phyloP scores from a whole-genome alignment of 331 rosid species.

The Acacia pycnantha region DNA sequence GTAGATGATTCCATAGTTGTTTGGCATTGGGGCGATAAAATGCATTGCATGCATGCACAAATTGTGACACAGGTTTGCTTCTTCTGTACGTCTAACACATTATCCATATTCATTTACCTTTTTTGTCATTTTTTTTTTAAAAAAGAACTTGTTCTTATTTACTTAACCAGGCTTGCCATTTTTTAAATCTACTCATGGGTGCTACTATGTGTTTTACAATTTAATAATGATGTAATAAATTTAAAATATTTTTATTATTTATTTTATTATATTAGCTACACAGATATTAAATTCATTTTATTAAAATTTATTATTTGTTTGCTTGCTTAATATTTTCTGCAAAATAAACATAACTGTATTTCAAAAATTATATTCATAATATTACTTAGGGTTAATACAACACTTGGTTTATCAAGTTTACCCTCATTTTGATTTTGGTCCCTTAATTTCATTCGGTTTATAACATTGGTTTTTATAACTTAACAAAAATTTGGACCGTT shows the following conservation, averaged over 20 bases:
- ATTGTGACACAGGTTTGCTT: background rate
- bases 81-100: background rate
- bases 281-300: background rate
- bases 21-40: background rate
- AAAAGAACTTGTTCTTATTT: background rate
- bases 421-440: no score
- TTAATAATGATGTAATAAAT: background rate
- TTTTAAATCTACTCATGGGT: background rate
- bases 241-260: background rate
- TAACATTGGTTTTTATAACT: no score
- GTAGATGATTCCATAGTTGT: background rate
- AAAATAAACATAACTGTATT: background rate
- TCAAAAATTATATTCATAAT: no score
- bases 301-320: no score
- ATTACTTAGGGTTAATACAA: no score
- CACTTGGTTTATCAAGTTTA: no score
- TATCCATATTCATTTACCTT: background rate
- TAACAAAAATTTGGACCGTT: no score
- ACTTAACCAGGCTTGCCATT: background rate
- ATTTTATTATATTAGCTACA: background rate
- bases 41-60: background rate
- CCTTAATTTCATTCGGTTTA: no score
- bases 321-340: no score
- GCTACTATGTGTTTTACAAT: background rate
- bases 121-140: background rate